Conservation (phyloP, 768 basidiomycete species). For the Tephrocybe rancida region DNA sequence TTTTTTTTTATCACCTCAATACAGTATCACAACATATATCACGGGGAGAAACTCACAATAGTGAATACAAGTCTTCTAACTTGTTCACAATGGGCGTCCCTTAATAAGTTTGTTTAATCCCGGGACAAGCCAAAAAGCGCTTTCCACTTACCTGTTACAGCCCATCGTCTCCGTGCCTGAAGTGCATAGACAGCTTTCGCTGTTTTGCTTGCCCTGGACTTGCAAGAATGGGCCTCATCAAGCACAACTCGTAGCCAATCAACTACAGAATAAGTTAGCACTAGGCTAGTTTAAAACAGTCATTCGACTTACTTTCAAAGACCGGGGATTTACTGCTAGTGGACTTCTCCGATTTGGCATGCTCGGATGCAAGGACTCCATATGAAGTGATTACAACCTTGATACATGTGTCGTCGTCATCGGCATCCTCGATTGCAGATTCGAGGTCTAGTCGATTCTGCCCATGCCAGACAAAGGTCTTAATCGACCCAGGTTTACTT, state of each 20-base stretch:
- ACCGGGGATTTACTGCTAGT: constrained; percentile 51
- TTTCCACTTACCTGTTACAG: constrained; percentile 66
- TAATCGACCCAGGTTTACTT: constrained; percentile 67
- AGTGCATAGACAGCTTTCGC: constrained; percentile 89
- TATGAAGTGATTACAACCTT: constrained; percentile 92
- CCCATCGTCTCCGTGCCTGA: constrained; percentile 81
- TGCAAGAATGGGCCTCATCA: constrained; percentile 96
- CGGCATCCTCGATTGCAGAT: constrained; percentile 51
- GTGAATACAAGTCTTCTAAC: constrained; percentile 87
- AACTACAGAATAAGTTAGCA: constrained; percentile 40
- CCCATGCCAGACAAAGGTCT: constrained; percentile 84
- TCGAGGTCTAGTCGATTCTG: constrained; percentile 80
- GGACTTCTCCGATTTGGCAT: constrained; percentile 66
- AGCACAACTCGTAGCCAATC: constrained; percentile 83
- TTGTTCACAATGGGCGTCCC: constrained; percentile 96
- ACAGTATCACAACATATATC: neutral
- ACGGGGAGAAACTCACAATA: constrained; percentile 50
- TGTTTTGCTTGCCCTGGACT: constrained; percentile 85
- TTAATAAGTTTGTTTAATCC: constrained; percentile 16
- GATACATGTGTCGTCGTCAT: constrained; percentile 51
- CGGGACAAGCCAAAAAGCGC: neutral
- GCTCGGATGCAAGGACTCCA: constrained; percentile 89
- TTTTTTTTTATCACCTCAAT: constrained; percentile 26
- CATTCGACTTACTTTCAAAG: constrained; percentile 65
- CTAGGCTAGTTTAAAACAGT: neutral